Evolutionary conservation across 1,139 yeast species (phyloP).

Genomic region (Yamadazyma conglobata): DNA sequence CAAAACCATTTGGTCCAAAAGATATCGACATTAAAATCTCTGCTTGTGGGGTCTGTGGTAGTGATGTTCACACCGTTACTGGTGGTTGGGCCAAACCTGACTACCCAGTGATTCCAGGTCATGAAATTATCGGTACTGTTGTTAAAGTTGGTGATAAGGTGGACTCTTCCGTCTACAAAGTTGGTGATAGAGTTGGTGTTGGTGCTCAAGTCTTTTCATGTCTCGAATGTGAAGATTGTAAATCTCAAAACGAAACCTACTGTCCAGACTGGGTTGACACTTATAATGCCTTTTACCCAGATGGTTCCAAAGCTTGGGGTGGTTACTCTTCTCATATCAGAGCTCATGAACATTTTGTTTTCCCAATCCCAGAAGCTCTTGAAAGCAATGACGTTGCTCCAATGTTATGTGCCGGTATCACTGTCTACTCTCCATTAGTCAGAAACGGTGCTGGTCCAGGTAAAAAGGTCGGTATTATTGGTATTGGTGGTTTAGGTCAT

Average conservation of each 20-base stretch:
- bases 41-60: slow-evolving; percentile 41
- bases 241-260: slow-evolving; percentile 42
- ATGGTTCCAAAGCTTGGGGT: slow-evolving; percentile 48
- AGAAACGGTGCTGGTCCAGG: slow-evolving; percentile 23
- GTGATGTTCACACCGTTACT: slow-evolving; percentile 40
- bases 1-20: slow-evolving; percentile 26
- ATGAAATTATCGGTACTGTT: slow-evolving; percentile 45
- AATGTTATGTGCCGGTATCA: slow-evolving; percentile 64
- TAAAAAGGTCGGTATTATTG: slow-evolving; percentile 46
- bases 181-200: slow-evolving; percentile 49
- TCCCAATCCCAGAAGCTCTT: slow-evolving; percentile 46
- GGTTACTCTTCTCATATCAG: slow-evolving; percentile 53
- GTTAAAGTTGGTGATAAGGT: slow-evolving; percentile 39
- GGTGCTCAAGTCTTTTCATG: slow-evolving; percentile 51
- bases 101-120: slow-evolving; percentile 30
- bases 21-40: slow-evolving; percentile 34
- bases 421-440: slow-evolving; percentile 51
- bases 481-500: slow-evolving; percentile 48
- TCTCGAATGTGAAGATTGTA: slow-evolving; percentile 42
- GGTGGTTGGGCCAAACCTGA: slow-evolving; percentile 38
- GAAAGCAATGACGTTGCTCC: slow-evolving; percentile 51
- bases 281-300: slow-evolving; percentile 32
- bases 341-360: slow-evolving; percentile 44
- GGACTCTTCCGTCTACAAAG: slow-evolving; percentile 18
- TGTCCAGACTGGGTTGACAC: slow-evolving; percentile 42